Base-by-base conservation (phyloP, 2,329 filamentous ascomycete species). In the Phialemonium atrogriseum region DNA sequence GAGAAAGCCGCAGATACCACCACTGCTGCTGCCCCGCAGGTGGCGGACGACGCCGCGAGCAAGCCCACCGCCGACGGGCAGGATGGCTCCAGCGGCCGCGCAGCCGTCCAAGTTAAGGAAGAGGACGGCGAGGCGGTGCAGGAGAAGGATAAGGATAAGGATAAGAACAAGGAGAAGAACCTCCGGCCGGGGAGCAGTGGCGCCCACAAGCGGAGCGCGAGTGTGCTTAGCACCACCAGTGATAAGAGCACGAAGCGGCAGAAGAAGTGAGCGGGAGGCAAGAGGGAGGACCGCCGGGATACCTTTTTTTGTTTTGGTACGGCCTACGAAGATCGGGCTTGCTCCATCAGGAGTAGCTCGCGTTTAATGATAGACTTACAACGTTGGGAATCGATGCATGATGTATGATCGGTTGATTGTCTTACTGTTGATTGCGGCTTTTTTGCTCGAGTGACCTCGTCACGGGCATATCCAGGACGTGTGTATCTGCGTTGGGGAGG, bases 181-280 rank as follows among this genome's bases (percentile, higher is more conserved):
- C 59, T 46, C 41, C 41, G 17, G 18, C 21, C 19, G 12, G 37
- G 29, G 16, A 37, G 45, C 41, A 11, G 58, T 24, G 53, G 51
- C 7, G 45, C 58, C 1, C 79, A 82, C 41, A 93, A 93, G 62
- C 73, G 86, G 37, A 91, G 85, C 51, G 84, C 84, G 2, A 93
- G 85, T 53, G 84, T 87, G 19, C 54, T 93, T 32, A 89, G 84
- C 52, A 63, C 67, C 11, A 61, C 62, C 5, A 86, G 81, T 51
- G 79, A 85, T 37, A 74, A 73, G 56, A 73, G 67, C 43, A 47
- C 57, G 4, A 77, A 77, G 52, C 60, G 70, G 38, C 66, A 68
- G 44, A 75, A 71, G 59, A 76, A 73, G 46, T 68, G 52, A 50
- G n/a, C 21, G 17, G n/a, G n/a, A n/a, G n/a, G n/a, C n/a, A n/a